Conservation (phyloP, 495 filamentous ascomycete genomes). For the Hyaloscypha finlandica region DNA sequence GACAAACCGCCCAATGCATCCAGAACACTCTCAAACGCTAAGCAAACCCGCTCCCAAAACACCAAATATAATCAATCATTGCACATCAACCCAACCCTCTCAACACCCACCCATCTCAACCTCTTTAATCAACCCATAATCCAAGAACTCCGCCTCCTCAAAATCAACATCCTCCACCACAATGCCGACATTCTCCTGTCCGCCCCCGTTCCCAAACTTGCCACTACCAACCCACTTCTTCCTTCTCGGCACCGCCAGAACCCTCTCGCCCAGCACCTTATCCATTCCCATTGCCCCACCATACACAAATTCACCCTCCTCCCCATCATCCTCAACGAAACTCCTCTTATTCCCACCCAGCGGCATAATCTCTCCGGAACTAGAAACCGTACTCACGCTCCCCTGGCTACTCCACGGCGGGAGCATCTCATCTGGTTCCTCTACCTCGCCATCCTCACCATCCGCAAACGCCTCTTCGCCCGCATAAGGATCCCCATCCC, state of each 20-base stretch:
- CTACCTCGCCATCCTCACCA: constrained; percentile 2
- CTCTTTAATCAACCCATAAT: constrained; percentile 33
- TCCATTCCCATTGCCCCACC: background rate
- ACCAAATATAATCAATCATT: background rate
- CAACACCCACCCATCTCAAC: constrained; percentile 34
- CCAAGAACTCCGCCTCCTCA: constrained; percentile 54
- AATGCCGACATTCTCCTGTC: constrained; percentile 17
- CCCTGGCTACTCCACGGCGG: constrained; percentile 23
- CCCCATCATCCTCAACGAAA: constrained; percentile 31
- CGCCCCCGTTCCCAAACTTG: background rate
- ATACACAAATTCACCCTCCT: constrained; percentile 12
- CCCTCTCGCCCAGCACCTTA: constrained; percentile 18
- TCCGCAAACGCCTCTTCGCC: constrained; percentile 2
- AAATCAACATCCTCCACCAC: constrained; percentile 47
- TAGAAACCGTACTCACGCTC: constrained; percentile 19
- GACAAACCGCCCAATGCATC: background rate
- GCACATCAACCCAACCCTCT: constrained; percentile 1
- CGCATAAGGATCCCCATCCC: background rate
- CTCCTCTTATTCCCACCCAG: constrained; percentile 26
- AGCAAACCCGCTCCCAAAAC: constrained; percentile 1
- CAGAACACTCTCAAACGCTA: background rate
- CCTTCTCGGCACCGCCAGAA: constrained; percentile 29
- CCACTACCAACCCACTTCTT: constrained; percentile 34
- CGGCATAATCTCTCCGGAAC: background rate
- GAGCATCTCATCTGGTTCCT: too few relatives aligned